Base-by-base conservation (phyloP, 75 land plant genomes). In the Cryptomeria japonica region DNA sequence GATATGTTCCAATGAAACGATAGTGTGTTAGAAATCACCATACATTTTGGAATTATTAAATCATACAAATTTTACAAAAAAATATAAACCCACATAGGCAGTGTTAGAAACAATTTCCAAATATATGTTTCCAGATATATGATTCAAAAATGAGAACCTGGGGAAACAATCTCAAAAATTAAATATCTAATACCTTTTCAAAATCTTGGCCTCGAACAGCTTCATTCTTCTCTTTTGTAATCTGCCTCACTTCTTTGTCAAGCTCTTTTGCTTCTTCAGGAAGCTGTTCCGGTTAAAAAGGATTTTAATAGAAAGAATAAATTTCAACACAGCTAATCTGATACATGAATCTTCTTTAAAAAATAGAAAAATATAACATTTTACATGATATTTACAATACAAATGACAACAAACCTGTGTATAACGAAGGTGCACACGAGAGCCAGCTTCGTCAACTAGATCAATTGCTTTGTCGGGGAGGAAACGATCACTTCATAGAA, bases 401-500 rank as follows among this genome's bases (percentile, higher is more conserved):
- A 2, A 68, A 58, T 47, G 34, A 16, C 7, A 79, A 86, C 88
- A 3, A n/a, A 95, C 99, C 98, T 96, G 96, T 72, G 98, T 96
- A 93, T 97, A 95, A n/a, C 92, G 94, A 85, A 97, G 95, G 19
- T 98, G 95, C 39, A 97, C 99, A 3, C 96, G 96, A 87, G 98
- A 96, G 86, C 99, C 99, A 89, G 99, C 99, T 88, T 97, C 99
- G 87, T 97, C 99, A 92, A 97, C 90, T 87, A 97, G 91, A 86
- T 97, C 99, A 92, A 97, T 97, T 44, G 99, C 99, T 89, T 97
- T 97, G 89, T 97, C 99, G 38, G 99, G 99, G 3, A 97, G 91
- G 89, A 96, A 96, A 12, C 99, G 98, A 80, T 97, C 99, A 93
- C 97, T 96, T 93, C 89, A 84, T 28, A 46, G 31, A 42, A 46